Evolutionary conservation across 2,329 filamentous ascomycete genomes (phyloP), one percentile per base, ranked within the genome.

Genomic region (Aureobasidium sp.): DNA sequence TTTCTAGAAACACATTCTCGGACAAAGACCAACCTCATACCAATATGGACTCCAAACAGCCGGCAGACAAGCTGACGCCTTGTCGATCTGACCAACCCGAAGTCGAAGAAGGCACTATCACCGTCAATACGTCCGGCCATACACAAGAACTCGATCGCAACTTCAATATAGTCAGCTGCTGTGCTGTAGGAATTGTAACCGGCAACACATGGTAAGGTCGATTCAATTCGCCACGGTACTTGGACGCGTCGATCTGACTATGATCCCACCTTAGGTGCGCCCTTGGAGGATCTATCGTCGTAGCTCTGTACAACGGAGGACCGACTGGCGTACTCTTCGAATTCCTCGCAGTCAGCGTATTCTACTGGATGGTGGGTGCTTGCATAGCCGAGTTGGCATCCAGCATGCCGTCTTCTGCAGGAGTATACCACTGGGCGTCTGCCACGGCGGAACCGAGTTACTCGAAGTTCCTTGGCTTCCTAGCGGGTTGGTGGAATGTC

Each of bases 391-490:
- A 82, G 65, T 72, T 82, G 45, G 76, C 78, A 4, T 72, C 68
- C 24, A 69, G 73, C 3, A 72, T 75, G 11, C 72, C 73, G 0
- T 70, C 70, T 3, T 68, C 70, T 5, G 70, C 67, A 8, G 73
- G 71, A 5, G 79, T 82, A 11, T 82, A 82, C 66, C 80, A 82
- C 63, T 82, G 79, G 79, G 79, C 80, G 4, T 76, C 75, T 4
- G 73, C 81, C 22, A 81, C 79, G 1, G 75, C 76, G 12, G 79
- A 79, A 7, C 67, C 68, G 1, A 75, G 70, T 47, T 79, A 78
- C 69, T 79, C 79, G n/a, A 72, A 76, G 29, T 67, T 76, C 5
- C 69, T 75, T 60, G 78, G 78, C 2, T 82, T 74, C 68, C 81
- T 79, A 64, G 79, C 79, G 19, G 80, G 53, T 8, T 40, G 29